Conservation (phyloP, 2,329 filamentous ascomycete genomes). For the Colletotrichum neosansevieriae region DNA sequence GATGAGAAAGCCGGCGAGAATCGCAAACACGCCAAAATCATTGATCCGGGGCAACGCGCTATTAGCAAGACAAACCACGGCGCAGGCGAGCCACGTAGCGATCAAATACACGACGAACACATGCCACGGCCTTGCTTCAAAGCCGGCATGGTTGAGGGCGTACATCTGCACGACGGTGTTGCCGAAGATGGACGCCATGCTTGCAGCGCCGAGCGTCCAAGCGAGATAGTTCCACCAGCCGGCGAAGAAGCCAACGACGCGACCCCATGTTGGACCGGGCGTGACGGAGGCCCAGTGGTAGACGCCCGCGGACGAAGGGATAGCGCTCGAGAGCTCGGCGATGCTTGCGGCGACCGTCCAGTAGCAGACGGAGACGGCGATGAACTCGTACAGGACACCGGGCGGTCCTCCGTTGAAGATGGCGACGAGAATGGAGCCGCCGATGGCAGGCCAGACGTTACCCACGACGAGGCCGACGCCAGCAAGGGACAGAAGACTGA, state of each 20-base stretch:
- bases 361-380: conserved; percentile 63
- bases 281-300: conserved; percentile 73
- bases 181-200: conserved; percentile 55
- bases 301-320: conserved; percentile 71
- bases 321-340: conserved; percentile 70
- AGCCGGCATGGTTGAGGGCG: conserved; percentile 54
- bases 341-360: conserved; percentile 69
- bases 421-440: conserved; percentile 60
- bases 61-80: conserved; percentile 65
- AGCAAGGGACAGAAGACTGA: conserved; percentile 55
- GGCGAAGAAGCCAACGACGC: conserved; percentile 60
- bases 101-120: conserved; percentile 57
- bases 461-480: conserved; percentile 56
- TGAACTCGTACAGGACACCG: conserved; percentile 72
- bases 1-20: conserved; percentile 65
- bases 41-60: conserved; percentile 64
- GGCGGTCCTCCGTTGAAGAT: conserved; percentile 72
- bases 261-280: conserved; percentile 63
- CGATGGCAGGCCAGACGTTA: conserved; percentile 59
- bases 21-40: conserved; percentile 65
- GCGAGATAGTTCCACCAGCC: conserved; percentile 61
- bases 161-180: conserved; percentile 59
- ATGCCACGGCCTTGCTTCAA: conserved; percentile 54
- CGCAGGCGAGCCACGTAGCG: conserved; percentile 54
- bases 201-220: conserved; percentile 54